Percentiles rank a stretch among this genome's conserved stretches.
Evolutionary conservation across 148 eudicot genomes (phyloP).

Genomic region (Fallopia convolvulus): DNA sequence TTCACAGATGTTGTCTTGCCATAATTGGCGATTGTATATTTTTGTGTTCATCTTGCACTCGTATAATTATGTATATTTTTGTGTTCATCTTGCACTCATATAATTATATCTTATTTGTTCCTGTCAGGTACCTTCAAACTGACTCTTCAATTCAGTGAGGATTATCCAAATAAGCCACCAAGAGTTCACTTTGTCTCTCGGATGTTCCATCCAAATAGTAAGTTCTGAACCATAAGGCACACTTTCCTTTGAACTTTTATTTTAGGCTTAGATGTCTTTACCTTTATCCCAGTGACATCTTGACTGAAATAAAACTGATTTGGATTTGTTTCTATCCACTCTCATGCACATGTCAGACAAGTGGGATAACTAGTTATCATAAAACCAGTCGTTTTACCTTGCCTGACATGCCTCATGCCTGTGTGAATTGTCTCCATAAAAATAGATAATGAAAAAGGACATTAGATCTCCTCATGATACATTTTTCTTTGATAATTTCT

Average conservation of each 20-base stretch:
- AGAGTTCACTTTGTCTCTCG: slow-evolving; percentile 53
- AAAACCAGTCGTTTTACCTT: not conserved
- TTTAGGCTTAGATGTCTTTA: not conserved
- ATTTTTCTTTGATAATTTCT: not conserved
- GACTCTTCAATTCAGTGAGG: slow-evolving; percentile 49
- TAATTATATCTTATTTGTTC: not conserved
- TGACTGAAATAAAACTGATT: not conserved
- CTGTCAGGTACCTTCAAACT: slow-evolving; percentile 46
- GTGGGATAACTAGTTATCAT: not conserved
- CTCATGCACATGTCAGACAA: not conserved
- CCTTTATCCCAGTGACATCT: not conserved
- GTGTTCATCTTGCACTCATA: not conserved
- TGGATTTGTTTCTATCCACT: not conserved
- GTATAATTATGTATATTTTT: not conserved
- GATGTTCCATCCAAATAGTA: slow-evolving; percentile 61
- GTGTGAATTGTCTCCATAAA: not conserved
- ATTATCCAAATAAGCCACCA: slow-evolving; percentile 58
- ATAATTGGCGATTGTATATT: not conserved
- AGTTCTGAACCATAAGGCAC: slow-evolving; percentile 13
- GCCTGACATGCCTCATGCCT: not conserved
- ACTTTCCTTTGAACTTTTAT: not conserved
- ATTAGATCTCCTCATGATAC: not conserved
- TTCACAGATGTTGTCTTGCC: not conserved
- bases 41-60: not conserved
- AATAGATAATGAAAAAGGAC: not conserved